Evolutionary conservation across 163 green algal species (phyloP).

Genomic region (Scenedesmus sp.): DNA sequence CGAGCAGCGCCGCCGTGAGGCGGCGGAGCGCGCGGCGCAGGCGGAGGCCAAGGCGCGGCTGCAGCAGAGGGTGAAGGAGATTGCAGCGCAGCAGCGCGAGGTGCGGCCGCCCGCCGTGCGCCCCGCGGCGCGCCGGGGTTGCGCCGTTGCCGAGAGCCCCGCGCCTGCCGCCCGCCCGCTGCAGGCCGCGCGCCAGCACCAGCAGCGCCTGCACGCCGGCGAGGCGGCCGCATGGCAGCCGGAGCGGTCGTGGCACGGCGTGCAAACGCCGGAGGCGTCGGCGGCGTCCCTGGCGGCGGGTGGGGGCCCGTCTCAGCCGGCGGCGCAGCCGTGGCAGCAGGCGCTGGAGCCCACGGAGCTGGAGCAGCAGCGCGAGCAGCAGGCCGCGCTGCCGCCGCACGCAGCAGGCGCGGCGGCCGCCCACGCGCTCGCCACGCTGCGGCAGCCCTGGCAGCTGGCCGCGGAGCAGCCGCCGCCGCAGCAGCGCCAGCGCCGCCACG

Average conservation of each 20-base stretch:
- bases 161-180: too few relatives aligned
- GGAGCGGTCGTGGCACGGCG: conserved; percentile 23
- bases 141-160: too few relatives aligned
- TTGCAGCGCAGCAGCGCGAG: conserved; percentile 38
- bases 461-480: neutral
- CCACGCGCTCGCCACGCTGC: neutral
- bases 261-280: conserved; percentile 14
- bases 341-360: neutral
- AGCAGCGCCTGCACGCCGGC: conserved; percentile 13
- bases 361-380: neutral
- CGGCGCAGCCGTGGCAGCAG: neutral
- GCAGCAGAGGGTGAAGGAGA: neutral
- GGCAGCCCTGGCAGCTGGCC: neutral
- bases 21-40: too few relatives aligned
- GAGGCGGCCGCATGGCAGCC: conserved; percentile 24
- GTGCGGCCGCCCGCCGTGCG: neutral
- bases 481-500: too few relatives aligned
- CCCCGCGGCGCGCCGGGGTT: too few relatives aligned
- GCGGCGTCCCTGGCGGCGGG: neutral
- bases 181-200: conserved; percentile 40
- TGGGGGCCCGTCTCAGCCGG: too few relatives aligned
- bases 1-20: neutral
- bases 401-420: neutral
- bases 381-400: neutral
- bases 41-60: conserved; percentile 13